Percentiles rank a stretch among this genome's conserved stretches.
Conservation (phyloP, 1,284 basidiomycete genomes). For the Quambalaria eucalypti region DNA sequence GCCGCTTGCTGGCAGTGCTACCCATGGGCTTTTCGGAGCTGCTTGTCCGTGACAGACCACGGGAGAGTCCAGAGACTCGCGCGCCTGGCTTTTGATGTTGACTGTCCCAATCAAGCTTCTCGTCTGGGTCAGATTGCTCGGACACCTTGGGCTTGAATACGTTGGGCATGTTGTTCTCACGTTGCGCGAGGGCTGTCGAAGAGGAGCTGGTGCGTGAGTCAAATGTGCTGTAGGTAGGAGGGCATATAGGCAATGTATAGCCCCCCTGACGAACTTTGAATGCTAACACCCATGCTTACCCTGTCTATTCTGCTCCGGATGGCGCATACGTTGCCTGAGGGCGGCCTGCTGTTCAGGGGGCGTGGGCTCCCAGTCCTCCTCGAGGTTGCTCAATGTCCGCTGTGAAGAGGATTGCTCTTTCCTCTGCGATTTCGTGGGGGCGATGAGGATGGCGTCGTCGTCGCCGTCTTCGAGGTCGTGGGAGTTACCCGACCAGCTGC, state of each 20-base stretch:
- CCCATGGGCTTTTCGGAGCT: slow-evolving; percentile 5
- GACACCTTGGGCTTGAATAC: background rate
- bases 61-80: slow-evolving; percentile 1
- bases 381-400: no score
- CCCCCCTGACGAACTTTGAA: background rate
- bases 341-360: background rate
- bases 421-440: background rate
- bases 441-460: background rate
- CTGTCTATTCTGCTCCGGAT: background rate
- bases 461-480: slow-evolving; percentile 16
- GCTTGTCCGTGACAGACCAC: slow-evolving; percentile 12
- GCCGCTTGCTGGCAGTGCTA: background rate
- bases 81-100: background rate
- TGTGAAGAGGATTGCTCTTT: slow-evolving; percentile 8
- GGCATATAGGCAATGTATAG: background rate
- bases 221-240: background rate
- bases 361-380: background rate
- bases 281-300: background rate
- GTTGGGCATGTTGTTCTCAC: background rate
- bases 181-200: no score
- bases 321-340: background rate
- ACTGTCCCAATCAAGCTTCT: background rate
- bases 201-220: no score
- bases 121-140: background rate
- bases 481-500: slow-evolving; percentile 26